Percentiles rank a stretch among this genome's conserved stretches.
Evolutionary conservation across 257 asterid species (phyloP).

Genomic region (Primulina tabacum): DNA sequence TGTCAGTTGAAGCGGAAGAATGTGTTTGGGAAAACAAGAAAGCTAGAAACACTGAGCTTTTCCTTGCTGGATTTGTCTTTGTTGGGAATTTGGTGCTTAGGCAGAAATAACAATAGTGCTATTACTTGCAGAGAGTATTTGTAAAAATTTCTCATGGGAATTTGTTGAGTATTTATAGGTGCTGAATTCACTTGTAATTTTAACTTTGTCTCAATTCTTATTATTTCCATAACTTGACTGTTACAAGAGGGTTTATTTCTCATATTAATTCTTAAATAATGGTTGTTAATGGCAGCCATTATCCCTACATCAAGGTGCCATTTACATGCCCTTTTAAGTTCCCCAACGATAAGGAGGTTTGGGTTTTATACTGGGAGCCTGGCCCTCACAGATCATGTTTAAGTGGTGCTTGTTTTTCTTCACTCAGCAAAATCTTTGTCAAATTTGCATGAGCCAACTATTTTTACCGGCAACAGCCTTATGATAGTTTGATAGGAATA

Average conservation of each 20-base stretch:
- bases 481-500: background rate
- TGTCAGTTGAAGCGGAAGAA: background rate
- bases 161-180: background rate
- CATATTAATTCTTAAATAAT: background rate
- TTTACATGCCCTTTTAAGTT: background rate
- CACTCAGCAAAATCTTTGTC: background rate
- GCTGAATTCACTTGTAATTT: background rate
- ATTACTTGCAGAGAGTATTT: background rate
- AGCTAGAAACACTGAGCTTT: background rate
- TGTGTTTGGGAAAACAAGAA: background rate
- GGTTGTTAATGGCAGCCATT: background rate
- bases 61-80: background rate
- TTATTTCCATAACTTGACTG: background rate
- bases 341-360: background rate
- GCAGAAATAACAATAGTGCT: background rate
- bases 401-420: background rate
- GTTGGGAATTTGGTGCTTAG: background rate
- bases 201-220: too few relatives aligned
- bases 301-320: background rate
- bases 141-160: background rate
- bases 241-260: background rate
- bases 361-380: background rate
- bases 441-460: background rate
- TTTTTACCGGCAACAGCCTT: background rate
- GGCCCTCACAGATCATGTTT: background rate